These are phyloP conservation scores for Solanum medicagineum DNA, from an alignment of 257 asterid genomes.

Conservation along the genomic window DNA sequence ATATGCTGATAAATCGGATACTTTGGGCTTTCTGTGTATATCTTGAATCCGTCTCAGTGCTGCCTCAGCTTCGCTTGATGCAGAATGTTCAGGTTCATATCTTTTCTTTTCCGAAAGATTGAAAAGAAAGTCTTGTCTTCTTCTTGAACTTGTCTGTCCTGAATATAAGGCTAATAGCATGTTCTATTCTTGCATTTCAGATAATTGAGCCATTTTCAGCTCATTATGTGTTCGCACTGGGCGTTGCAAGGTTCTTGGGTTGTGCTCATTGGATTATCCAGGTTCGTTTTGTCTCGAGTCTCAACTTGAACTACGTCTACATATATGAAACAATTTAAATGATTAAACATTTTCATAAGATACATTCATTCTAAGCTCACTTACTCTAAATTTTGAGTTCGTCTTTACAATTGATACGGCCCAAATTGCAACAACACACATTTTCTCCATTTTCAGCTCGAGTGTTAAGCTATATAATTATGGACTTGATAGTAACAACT, in stretches of 20 bases:
- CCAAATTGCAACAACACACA: not conserved
- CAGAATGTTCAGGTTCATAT: slow-evolving; percentile 69
- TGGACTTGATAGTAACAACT: not conserved
- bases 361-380: not conserved
- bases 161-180: not conserved
- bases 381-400: not conserved
- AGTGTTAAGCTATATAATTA: not conserved
- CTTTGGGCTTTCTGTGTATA: slow-evolving; percentile 81
- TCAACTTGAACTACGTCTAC: not conserved
- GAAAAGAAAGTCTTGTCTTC: not conserved
- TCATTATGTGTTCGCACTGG: slow-evolving; percentile 84
- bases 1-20: slow-evolving; percentile 28
- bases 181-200: slow-evolving; percentile 17
- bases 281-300: slow-evolving; percentile 21
- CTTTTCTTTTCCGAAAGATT: not conserved
- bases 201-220: slow-evolving; percentile 90
- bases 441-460: not conserved
- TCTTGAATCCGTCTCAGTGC: slow-evolving; percentile 69
- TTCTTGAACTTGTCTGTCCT: not conserved
- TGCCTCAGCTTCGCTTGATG: slow-evolving; percentile 90
- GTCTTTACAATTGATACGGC: not conserved
- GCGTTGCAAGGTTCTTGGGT: slow-evolving; percentile 68
- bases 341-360: not conserved
- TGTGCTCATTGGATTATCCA: slow-evolving; percentile 94
- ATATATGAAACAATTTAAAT: not conserved